A percentile compares a stretch with the other conserved stretches of the same genome.
Conservation (phyloP, 2,329 filamentous ascomycete genomes). For the Apiospora sp. region DNA sequence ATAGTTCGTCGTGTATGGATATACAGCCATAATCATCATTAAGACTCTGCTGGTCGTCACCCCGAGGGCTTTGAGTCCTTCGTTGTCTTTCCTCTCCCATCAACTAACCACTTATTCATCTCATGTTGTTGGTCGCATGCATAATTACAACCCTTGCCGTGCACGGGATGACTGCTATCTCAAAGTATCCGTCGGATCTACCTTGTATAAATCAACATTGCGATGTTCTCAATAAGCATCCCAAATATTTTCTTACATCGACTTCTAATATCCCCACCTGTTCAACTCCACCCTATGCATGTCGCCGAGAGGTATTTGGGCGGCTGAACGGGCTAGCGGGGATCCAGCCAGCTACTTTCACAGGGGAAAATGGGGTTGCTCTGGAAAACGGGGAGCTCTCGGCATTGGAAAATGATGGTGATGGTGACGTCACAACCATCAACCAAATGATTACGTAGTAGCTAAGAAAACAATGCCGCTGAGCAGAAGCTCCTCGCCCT, state of each 20-base stretch:
- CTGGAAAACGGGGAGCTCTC: not conserved
- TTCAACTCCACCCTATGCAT: slow-evolving; percentile 10
- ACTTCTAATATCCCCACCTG: not conserved
- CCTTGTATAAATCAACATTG: not conserved
- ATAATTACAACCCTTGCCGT: not conserved
- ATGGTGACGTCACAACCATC: slow-evolving; percentile 20
- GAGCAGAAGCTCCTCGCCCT: not conserved
- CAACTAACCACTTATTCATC: not conserved
- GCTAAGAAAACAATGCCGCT: slow-evolving; percentile 1
- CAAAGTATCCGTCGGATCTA: not conserved
- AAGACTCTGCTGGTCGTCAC: not conserved
- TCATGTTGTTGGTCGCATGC: not conserved
- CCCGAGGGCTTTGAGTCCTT: not conserved
- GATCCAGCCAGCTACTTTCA: not conserved
- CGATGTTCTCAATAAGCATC: not conserved
- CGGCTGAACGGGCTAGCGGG: not conserved
- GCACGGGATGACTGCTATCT: not conserved
- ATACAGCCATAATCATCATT: not conserved
- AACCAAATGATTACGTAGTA: slow-evolving; percentile 24
- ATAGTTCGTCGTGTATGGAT: not conserved
- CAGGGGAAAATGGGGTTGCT: not conserved
- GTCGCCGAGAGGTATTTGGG: not conserved
- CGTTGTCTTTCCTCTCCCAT: not conserved
- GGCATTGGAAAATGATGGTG: slow-evolving; percentile 12
- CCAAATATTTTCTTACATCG: not conserved